Evolutionary conservation across 2,329 filamentous ascomycete genomes (phyloP).

Genomic region (Colletotrichum spinosum): DNA sequence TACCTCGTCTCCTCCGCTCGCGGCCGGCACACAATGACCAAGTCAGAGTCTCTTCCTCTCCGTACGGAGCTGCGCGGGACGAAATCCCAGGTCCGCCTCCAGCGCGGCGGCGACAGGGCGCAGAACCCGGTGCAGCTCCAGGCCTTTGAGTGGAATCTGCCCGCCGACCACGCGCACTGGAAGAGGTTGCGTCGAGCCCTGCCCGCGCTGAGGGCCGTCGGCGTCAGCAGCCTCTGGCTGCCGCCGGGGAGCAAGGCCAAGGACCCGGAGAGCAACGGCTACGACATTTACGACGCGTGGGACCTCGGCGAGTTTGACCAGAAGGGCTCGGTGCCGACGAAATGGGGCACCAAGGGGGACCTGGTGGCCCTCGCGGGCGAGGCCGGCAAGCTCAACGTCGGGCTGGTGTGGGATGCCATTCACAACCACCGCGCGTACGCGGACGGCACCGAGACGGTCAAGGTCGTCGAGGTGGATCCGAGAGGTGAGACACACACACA

Average conservation of each 20-base stretch:
- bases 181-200: slow-evolving; percentile 8
- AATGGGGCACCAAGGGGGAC: slow-evolving; percentile 35
- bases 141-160: slow-evolving; percentile 34
- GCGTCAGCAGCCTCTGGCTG: slow-evolving; percentile 29
- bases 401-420: slow-evolving; percentile 32
- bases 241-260: slow-evolving; percentile 35
- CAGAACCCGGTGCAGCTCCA: slow-evolving; percentile 32
- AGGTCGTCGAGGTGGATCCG: slow-evolving; percentile 30
- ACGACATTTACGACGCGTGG: slow-evolving; percentile 36
- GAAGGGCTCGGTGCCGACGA: slow-evolving; percentile 32
- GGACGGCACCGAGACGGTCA: slow-evolving; percentile 32
- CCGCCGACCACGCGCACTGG: slow-evolving; percentile 32
- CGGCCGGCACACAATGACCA: slow-evolving; percentile 19
- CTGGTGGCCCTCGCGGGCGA: slow-evolving; percentile 21
- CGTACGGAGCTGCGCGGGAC: slow-evolving; percentile 8
- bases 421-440: slow-evolving; percentile 36
- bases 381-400: slow-evolving; percentile 23
- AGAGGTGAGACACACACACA: slow-evolving; percentile 1
- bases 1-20: neutral
- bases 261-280: slow-evolving; percentile 32
- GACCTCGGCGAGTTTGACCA: slow-evolving; percentile 35
- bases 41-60: slow-evolving; percentile 1
- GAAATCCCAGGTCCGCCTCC: slow-evolving; percentile 15
- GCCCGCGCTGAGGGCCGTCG: slow-evolving; percentile 18
- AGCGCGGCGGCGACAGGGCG: slow-evolving; percentile 14